Evolutionary conservation across 495 filamentous ascomycete species (phyloP).

Genomic region (Neurospora tetraspora): DNA sequence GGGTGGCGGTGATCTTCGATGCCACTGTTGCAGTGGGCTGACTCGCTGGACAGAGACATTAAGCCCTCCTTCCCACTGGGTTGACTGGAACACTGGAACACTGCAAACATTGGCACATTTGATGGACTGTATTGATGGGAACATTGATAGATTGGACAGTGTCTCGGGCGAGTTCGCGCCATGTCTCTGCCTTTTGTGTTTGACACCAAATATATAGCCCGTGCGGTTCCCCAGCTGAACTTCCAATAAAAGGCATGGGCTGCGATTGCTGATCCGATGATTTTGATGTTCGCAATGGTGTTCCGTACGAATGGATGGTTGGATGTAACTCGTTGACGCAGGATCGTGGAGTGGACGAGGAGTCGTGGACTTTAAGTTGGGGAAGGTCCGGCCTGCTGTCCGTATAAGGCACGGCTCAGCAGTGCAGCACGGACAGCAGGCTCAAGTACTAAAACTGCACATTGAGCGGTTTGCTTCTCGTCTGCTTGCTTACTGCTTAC

Average conservation of each 20-base stretch:
- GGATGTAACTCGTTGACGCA: too few species aligned
- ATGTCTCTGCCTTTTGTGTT: background rate
- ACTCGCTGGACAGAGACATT: background rate
- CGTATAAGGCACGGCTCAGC: background rate
- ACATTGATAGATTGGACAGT: too few species aligned
- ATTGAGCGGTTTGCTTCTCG: background rate
- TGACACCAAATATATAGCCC: background rate
- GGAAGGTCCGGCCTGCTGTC: background rate
- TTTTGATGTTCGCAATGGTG: too few species aligned
- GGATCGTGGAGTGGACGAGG: too few species aligned
- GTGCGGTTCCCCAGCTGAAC: background rate
- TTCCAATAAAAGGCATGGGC: background rate
- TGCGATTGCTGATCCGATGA: background rate
- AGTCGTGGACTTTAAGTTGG: background rate
- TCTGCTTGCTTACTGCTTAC: background rate
- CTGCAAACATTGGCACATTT: too few species aligned
- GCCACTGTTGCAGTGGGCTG: background rate
- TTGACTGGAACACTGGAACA: too few species aligned
- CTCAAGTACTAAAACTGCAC: too few species aligned
- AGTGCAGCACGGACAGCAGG: too few species aligned
- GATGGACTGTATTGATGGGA: too few species aligned
- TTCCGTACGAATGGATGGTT: too few species aligned
- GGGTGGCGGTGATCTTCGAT: background rate
- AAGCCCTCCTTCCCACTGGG: too few species aligned
- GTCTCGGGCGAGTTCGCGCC: background rate